These are phyloP conservation scores for Aureobasidium sp. DNA, from an alignment of 2,329 filamentous ascomycete species.

Conservation along the genomic window DNA sequence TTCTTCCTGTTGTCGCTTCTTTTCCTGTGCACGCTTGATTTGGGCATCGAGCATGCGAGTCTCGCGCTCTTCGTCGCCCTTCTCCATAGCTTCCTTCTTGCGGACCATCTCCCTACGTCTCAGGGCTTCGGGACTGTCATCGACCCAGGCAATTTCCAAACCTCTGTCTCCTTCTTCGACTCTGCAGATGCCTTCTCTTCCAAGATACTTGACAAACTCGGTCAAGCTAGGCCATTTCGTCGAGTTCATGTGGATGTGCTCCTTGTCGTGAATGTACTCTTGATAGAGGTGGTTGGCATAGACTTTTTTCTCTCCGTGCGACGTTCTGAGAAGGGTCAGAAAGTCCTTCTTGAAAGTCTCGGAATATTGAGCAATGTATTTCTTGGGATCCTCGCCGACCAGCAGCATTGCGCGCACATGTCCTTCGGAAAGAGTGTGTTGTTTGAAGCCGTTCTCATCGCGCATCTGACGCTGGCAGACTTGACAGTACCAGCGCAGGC, in stretches of 20 bases:
- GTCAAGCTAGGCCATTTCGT: conserved; percentile 83
- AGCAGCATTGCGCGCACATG: conserved; percentile 86
- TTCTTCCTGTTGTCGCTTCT: conserved; percentile 46
- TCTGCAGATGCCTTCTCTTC: conserved; percentile 75
- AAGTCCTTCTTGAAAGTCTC: conserved; percentile 77
- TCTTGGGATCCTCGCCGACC: conserved; percentile 79
- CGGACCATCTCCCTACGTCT: conserved; percentile 69
- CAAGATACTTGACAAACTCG: conserved; percentile 81
- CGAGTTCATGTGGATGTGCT: conserved; percentile 89
- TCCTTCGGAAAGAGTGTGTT: conserved; percentile 70
- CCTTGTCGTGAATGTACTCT: conserved; percentile 78
- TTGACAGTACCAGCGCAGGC: conserved; percentile 83
- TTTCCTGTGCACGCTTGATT: conserved; percentile 63
- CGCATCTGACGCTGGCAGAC: conserved; percentile 68
- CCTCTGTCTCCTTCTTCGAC: conserved; percentile 89
- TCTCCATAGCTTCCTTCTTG: conserved; percentile 78
- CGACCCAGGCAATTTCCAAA: conserved; percentile 79
- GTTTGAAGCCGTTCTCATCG: conserved; percentile 84
- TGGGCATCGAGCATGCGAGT: conserved; percentile 75
- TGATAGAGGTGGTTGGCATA: conserved; percentile 93
- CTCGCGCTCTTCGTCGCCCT: conserved; percentile 84
- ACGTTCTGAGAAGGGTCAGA: conserved; percentile 64
- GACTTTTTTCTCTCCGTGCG: conserved; percentile 84
- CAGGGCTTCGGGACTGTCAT: conserved; percentile 81
- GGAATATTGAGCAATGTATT: conserved; percentile 73